These are phyloP conservation scores for Turritis glabra DNA, from an alignment of 345 rosid species.

Conservation along the genomic window DNA sequence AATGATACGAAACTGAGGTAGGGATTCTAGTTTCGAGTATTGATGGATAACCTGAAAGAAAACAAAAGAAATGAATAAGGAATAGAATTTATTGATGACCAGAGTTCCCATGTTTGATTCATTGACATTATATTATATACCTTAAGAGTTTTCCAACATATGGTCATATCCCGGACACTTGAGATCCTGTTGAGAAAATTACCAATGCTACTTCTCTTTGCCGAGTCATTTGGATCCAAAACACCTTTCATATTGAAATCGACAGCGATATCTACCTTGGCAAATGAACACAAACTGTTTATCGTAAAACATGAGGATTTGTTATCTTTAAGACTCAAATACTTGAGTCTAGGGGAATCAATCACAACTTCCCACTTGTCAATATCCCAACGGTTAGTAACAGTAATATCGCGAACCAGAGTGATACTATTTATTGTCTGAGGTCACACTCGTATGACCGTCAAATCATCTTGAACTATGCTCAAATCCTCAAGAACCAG, in stretches of 20 bases:
- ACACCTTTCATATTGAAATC: not conserved
- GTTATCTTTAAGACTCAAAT: not conserved
- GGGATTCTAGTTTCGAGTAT: not conserved
- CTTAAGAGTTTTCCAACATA: slow-evolving; percentile 2
- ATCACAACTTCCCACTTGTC: not conserved
- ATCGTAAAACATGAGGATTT: not conserved
- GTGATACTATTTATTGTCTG: not conserved
- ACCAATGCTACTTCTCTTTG: not conserved
- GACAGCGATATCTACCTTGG: not conserved
- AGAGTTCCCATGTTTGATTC: not conserved
- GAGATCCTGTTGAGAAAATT: not conserved
- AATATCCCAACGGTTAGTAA: not conserved
- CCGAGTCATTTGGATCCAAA: not conserved
- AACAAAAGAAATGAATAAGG: not conserved
- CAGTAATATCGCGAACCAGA: not conserved
- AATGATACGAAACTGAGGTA: slow-evolving; percentile 2
- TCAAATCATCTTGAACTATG: not conserved
- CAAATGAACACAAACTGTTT: not conserved
- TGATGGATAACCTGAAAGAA: not conserved
- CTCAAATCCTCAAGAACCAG: slow-evolving; percentile 22
- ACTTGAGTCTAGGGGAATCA: not conserved
- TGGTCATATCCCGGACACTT: not conserved
- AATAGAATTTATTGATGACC: not conserved
- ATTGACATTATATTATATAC: not conserved
- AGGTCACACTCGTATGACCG: not conserved